Evolutionary conservation across 1,139 yeast species (phyloP).

Genomic region (Yarrowia galli): DNA sequence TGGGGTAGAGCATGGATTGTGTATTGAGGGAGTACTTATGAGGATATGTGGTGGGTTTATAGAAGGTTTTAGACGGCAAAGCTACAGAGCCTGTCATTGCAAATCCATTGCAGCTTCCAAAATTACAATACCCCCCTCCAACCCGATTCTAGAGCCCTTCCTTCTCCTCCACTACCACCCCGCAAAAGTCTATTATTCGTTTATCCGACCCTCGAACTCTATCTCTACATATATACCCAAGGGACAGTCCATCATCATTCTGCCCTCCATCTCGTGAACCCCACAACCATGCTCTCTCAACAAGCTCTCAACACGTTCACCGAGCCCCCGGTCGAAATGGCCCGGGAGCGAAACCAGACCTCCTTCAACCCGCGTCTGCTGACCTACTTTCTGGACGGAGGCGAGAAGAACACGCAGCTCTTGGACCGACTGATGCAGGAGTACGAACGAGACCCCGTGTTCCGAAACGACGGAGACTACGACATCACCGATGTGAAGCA

Average conservation of each 20-base stretch:
- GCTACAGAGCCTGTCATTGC: no score
- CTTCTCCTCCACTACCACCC: background rate
- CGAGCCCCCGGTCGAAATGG: conserved; percentile 50
- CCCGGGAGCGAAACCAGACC: conserved; percentile 55
- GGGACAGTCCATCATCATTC: background rate
- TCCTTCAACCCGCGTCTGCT: conserved; percentile 54
- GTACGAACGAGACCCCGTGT: conserved; percentile 60
- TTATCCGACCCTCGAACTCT: conserved; percentile 1
- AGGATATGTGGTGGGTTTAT: no score
- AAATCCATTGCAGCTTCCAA: no score
- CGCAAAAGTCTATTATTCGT: background rate
- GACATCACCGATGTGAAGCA: conserved; percentile 56
- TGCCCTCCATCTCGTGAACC: background rate
- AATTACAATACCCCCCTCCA: background rate
- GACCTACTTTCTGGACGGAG: conserved; percentile 60
- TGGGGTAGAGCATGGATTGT: conserved; percentile 3
- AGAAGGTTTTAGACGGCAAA: no score
- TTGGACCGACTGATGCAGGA: conserved; percentile 56
- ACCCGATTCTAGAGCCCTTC: background rate
- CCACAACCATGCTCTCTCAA: conserved; percentile 13
- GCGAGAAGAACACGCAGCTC: conserved; percentile 54
- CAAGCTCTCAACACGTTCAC: conserved; percentile 45
- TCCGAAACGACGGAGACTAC: conserved; percentile 56
- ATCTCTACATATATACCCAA: conserved; percentile 1
- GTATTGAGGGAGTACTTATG: background rate